A percentile compares a stretch with the other conserved stretches of the same genome.
phyloP scores from a whole-genome alignment of 73 alveolate genomes.

The Durusdinium trenchii region DNA sequence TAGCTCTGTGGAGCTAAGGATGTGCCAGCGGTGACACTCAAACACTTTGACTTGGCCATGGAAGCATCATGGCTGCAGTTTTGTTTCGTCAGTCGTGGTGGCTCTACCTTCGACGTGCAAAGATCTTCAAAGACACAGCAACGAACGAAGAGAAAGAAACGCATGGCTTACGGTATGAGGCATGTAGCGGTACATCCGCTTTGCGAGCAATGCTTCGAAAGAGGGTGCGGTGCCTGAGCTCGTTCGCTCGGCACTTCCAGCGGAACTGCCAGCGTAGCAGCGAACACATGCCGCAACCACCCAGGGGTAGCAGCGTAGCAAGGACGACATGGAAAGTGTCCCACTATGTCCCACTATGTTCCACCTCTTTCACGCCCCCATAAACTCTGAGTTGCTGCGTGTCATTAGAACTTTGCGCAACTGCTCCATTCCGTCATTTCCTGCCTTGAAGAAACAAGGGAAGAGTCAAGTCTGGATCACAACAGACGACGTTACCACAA shows the following conservation, averaged over 20 bases:
- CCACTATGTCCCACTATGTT: not conserved
- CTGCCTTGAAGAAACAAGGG: no score
- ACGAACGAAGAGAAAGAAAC: no score
- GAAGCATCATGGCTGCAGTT: not conserved
- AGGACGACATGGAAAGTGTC: not conserved
- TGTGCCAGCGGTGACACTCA: conserved; percentile 48
- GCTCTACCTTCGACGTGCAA: not conserved
- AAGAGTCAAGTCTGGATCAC: no score
- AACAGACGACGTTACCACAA: no score
- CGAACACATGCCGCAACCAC: no score
- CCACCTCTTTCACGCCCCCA: not conserved
- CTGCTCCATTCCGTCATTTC: no score
- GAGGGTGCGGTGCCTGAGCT: not conserved
- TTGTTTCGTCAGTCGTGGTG: not conserved
- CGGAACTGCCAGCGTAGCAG: no score
- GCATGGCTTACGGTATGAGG: no score
- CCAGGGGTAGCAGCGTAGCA: not conserved
- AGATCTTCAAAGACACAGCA: not conserved
- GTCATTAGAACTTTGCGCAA: no score
- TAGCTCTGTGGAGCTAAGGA: not conserved
- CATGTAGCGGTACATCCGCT: conserved; percentile 68
- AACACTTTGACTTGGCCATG: conserved; percentile 38
- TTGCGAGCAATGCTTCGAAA: conserved; percentile 67
- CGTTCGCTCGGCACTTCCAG: not conserved
- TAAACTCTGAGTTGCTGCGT: not conserved